These are phyloP conservation scores for Cladosporium velox DNA, from an alignment of 2,329 filamentous ascomycete species.

Conservation along the genomic window DNA sequence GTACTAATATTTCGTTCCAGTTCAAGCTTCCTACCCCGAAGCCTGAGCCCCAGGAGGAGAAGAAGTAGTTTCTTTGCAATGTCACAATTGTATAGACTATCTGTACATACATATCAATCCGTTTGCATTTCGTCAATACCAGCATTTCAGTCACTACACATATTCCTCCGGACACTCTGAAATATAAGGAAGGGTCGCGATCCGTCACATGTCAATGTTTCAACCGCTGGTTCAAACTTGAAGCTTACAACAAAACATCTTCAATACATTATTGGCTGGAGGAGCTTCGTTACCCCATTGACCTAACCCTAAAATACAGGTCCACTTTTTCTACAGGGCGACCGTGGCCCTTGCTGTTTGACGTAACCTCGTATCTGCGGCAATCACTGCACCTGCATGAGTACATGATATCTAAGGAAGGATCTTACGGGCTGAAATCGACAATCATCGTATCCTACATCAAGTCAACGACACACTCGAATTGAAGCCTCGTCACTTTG, in stretches of 20 bases:
- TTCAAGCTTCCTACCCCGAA: conserved; percentile 97
- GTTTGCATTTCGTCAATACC: conserved; percentile 4
- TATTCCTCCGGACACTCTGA: neutral
- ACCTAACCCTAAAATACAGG: neutral
- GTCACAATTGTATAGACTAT: conserved; percentile 32
- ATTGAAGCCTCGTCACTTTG: neutral
- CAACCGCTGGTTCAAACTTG: neutral
- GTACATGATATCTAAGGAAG: neutral
- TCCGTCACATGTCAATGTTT: neutral
- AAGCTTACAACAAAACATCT: neutral
- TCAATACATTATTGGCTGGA: neutral
- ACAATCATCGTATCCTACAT: neutral
- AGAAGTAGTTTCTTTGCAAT: conserved; percentile 66
- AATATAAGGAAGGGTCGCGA: neutral
- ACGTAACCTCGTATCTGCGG: neutral
- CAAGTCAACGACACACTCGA: neutral
- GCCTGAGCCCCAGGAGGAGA: conserved; percentile 88
- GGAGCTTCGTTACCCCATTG: neutral
- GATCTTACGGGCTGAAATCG: neutral
- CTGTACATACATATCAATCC: conserved; percentile 38
- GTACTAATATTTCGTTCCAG: conserved; percentile 36
- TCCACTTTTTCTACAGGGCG: conserved; percentile 1
- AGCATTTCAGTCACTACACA: neutral
- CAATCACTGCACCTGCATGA: neutral
- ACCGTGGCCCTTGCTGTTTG: conserved; percentile 2